Base-by-base conservation (phyloP, 768 basidiomycete species). In the Guyanaporus albipodus region DNA sequence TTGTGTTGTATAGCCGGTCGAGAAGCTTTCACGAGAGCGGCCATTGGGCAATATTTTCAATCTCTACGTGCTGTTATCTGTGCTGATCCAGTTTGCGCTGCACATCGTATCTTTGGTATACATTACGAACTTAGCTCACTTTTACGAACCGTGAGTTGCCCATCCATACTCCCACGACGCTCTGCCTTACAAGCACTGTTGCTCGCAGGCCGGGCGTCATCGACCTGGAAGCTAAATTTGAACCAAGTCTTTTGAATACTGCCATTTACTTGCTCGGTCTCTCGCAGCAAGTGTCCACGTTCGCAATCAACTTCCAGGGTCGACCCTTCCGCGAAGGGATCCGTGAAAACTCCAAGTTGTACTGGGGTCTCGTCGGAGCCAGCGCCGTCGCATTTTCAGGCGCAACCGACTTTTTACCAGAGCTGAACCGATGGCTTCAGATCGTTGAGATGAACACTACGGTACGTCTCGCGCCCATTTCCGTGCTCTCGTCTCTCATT, bases 251-350 rank as follows among this genome's bases (percentile, higher is more conserved):
- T 38, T 74, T 99, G 48, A 99, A 98, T 73, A 95, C 94, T 3
- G 91, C 93, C 33, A 95, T 99, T 59, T 99, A 94, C 70, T 81
- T 98, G 23, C 76, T 99, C 42, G 87, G 94, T 43, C 77, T 98
- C 29, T 94, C 91, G 2, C 95, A 99, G 64, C 96, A 99, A 67
- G 95, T 99, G 2, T 98, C 95, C 7, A 98, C 96, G 0, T 98
- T 99, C 60, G 85, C 93, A 4, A 92, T 98, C 72, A 99, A 99
- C 73, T 99, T 94, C 79, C 91, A 93, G 73, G 96, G 96, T 8
- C 87, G 96, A 28, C 96, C 96, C 0, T 99, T 98, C 84, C 85
- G 96, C 27, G 96, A 99, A 69, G 92, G 92, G 29, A 97, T 99
- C 61, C 79, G 90, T 3, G 96, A 99, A 70, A 99, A 99, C 67